Evolutionary conservation across 2,329 filamentous ascomycete genomes (phyloP), one percentile per base, ranked within the genome.

Genomic region (Orbilia brochopaga): DNA sequence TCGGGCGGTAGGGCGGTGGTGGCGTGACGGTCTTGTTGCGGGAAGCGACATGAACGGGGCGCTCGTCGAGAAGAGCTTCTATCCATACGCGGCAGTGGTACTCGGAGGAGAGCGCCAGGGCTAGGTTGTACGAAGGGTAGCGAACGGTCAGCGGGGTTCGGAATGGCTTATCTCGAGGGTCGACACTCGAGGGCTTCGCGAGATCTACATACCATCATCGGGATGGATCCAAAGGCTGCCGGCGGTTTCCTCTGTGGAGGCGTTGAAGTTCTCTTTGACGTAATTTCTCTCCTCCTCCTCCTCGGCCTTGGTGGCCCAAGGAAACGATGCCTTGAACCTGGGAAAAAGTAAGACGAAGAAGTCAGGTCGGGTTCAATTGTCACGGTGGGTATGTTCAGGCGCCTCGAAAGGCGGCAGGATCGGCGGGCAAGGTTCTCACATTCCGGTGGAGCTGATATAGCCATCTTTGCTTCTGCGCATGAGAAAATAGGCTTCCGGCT

Each of bases 161-260:
- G 13, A 52, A 5, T 15, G 23, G 13, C n/a, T 6, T n/a, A 73
- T 53, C n/a, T 48, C 7, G 67, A 24, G 15, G 23, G n/a, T 52
- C 66, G 77, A 51, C 76, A 55, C 19, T 2, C n/a, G n/a, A n/a
- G n/a, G n/a, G n/a, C n/a, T n/a, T n/a, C n/a, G 48, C 27, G 44
- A 57, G 21, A 55, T 51, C 46, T 37, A 63, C 80, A 76, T 82
- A 89, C 87, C 87, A 78, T 86, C 82, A 75, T 88, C 84, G 4
- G 93, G 92, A 52, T 91, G 87, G 56, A 97, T 92, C 94, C 94
- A 99, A 58, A 99, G 87, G 79, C 97, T 99, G 51, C 94, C 94
- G 24, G 94, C 94, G 30, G 94, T 92, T 59, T 74, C 72, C 78
- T 97, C 92, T 64, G 85, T 84, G 76, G 92, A 96, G 8, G 92